phyloP scores from a whole-genome alignment of 2,329 filamentous ascomycete genomes.

The Aureobasidium sp. region DNA sequence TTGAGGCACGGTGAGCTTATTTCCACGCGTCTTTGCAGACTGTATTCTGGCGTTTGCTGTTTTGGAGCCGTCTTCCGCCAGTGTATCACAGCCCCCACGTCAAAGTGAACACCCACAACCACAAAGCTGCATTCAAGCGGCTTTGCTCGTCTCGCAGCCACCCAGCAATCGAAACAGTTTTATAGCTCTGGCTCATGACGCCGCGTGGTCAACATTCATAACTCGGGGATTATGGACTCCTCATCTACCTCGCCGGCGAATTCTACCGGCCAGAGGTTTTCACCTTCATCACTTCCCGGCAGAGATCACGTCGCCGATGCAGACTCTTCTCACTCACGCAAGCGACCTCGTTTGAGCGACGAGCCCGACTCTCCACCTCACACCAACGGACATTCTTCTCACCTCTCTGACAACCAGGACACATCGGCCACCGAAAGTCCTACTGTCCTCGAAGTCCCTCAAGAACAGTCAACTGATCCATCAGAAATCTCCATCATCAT shows the following conservation, averaged over 20 bases:
- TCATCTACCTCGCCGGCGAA: constrained; percentile 14
- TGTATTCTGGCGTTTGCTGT: constrained; percentile 4
- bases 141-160: background rate
- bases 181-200: background rate
- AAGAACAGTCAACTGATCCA: background rate
- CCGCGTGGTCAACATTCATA: background rate
- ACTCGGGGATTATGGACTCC: constrained; percentile 17
- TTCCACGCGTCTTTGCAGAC: constrained; percentile 2
- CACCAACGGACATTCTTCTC: constrained; percentile 19
- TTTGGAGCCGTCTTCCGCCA: background rate
- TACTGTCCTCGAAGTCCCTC: constrained; percentile 27
- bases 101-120: background rate
- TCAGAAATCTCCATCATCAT: constrained; percentile 1
- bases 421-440: background rate
- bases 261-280: background rate
- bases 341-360: constrained; percentile 36
- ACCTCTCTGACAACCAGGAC: constrained; percentile 14
- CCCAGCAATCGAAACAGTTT: background rate
- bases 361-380: constrained; percentile 22
- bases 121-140: background rate
- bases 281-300: constrained; percentile 24
- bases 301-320: constrained; percentile 38
- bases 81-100: background rate
- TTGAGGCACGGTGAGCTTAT: background rate
- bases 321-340: constrained; percentile 36